A percentile compares a stretch with the other conserved stretches of the same genome.
These are phyloP conservation scores for Euptelea pleiosperma DNA, from an alignment of 164 flowering plant species.

Conservation along the genomic window DNA sequence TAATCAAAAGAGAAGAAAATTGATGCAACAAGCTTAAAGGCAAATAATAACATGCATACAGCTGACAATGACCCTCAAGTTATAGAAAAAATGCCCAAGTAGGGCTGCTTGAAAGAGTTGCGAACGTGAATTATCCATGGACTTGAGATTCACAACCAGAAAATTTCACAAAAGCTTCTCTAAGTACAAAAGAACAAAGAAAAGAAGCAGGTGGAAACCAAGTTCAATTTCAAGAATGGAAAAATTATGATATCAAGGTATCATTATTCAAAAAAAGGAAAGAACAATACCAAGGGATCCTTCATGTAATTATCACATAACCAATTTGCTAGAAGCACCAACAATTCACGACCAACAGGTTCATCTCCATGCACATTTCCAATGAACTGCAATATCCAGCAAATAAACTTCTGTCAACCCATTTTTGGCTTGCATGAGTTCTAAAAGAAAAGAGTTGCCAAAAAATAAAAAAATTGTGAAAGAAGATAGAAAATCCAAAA, in stretches of 20 bases:
- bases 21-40: no score
- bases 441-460: constrained; percentile 1
- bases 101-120: not conserved
- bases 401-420: constrained; percentile 1
- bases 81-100: not conserved
- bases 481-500: not conserved
- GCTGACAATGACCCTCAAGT: not conserved
- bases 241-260: not conserved
- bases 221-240: not conserved
- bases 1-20: not conserved
- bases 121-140: not conserved
- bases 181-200: not conserved
- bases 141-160: not conserved
- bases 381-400: constrained; percentile 54
- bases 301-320: constrained; percentile 78
- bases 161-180: not conserved
- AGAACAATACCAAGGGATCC: constrained; percentile 70
- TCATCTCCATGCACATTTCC: constrained; percentile 99
- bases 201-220: constrained; percentile 6
- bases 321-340: constrained; percentile 84
- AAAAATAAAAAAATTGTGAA: not conserved
- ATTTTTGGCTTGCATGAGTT: not conserved
- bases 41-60: no score
- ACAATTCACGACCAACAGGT: constrained; percentile 96
- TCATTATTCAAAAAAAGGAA: constrained; percentile 4